Evolutionary conservation across 306 rosid genomes (phyloP).

Genomic region (Glycyrrhiza uralensis): DNA sequence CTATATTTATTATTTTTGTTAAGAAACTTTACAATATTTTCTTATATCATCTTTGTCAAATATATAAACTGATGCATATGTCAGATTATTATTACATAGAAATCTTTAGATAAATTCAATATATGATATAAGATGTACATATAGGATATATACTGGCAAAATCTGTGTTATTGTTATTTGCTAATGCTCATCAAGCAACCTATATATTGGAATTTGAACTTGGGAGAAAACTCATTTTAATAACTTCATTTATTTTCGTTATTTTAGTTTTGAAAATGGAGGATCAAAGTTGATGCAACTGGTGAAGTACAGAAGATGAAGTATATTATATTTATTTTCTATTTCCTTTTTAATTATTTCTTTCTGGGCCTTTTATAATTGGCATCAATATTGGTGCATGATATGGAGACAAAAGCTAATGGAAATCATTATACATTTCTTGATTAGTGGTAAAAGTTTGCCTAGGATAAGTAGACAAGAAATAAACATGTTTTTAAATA

Average conservation of each 20-base stretch:
- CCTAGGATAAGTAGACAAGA: constrained; percentile 33
- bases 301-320: constrained; percentile 1
- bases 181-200: not conserved
- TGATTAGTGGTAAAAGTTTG: constrained; percentile 29
- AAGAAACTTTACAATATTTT: not conserved
- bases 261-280: not conserved
- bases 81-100: not conserved
- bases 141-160: not conserved
- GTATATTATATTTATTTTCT: not conserved
- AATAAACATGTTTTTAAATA: not conserved
- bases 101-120: not conserved
- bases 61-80: not conserved
- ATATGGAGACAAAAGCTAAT: constrained; percentile 42
- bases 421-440: constrained; percentile 40
- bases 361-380: not conserved
- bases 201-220: not conserved
- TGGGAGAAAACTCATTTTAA: not conserved
- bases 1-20: not conserved
- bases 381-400: constrained; percentile 22
- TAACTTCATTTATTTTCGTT: not conserved
- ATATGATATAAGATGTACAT: not conserved
- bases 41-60: not conserved
- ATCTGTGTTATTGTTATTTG: not conserved
- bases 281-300: constrained; percentile 5
- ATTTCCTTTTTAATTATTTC: not conserved